Percentiles rank a stretch among this genome's conserved stretches.
phyloP scores from a whole-genome alignment of 768 basidiomycete genomes.

The Phanerodontia chrysosporium region DNA sequence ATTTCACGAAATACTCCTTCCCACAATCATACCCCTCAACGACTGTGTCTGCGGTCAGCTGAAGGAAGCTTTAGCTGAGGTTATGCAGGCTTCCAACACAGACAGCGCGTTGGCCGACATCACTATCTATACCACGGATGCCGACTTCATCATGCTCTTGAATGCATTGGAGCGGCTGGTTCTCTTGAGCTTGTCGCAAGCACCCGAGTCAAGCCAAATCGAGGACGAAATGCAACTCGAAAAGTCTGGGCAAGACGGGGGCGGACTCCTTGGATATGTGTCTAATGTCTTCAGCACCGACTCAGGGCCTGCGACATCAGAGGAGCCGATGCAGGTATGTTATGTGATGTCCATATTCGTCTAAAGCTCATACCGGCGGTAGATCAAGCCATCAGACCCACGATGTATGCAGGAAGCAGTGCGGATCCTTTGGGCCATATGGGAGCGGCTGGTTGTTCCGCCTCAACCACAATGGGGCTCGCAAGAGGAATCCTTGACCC shows the following conservation, averaged over 20 bases:
- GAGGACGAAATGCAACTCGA: conserved; percentile 59
- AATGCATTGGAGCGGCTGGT: conserved; percentile 82
- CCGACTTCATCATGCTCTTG: conserved; percentile 80
- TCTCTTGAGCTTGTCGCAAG: conserved; percentile 63
- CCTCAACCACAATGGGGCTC: conserved; percentile 42
- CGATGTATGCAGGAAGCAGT: conserved; percentile 78
- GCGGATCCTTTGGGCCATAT: conserved; percentile 71
- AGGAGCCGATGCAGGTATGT: conserved; percentile 59
- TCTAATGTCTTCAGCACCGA: conserved; percentile 88
- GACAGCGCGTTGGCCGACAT: conserved; percentile 37
- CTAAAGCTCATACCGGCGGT: too few relatives aligned
- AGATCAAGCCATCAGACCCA: conserved; percentile 75
- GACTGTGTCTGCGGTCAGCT: conserved; percentile 79
- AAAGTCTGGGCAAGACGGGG: conserved; percentile 47
- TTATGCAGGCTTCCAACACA: conserved; percentile 39
- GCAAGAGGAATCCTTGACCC: conserved; percentile 61
- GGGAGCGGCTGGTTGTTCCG: conserved; percentile 45
- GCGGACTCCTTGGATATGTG: conserved; percentile 83
- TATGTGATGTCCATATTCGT: too few relatives aligned
- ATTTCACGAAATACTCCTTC: conserved; percentile 67
- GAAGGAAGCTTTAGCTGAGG: conserved; percentile 49
- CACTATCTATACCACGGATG: conserved; percentile 59
- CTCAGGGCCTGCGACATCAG: conserved; percentile 36
- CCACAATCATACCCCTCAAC: conserved; percentile 66
- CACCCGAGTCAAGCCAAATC: conserved; percentile 40